These are phyloP conservation scores for Dendrobium chrysotoxum DNA, from an alignment of 106 monocot genomes.

Conservation along the genomic window DNA sequence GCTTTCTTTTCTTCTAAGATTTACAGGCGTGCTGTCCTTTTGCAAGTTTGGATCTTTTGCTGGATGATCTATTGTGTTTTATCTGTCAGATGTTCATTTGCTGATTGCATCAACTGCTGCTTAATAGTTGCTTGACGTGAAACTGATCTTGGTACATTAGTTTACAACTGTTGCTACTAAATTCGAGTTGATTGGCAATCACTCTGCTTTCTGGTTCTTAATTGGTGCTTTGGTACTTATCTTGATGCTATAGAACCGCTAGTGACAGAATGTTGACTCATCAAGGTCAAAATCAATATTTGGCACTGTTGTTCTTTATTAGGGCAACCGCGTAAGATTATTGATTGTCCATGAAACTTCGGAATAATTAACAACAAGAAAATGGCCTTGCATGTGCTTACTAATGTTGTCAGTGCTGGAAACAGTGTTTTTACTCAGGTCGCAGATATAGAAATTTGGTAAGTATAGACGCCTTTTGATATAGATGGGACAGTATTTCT, in stretches of 20 bases:
- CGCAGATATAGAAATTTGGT: neutral
- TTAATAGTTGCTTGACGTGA: neutral
- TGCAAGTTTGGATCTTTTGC: slow-evolving; percentile 1
- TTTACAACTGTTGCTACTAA: neutral
- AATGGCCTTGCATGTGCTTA: neutral
- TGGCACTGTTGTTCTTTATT: neutral
- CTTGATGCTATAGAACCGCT: neutral
- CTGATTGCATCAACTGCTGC: slow-evolving; percentile 8
- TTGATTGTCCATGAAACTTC: neutral
- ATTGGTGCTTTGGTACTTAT: neutral
- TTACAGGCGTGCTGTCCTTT: neutral
- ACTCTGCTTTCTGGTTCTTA: neutral
- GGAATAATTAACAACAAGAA: neutral
- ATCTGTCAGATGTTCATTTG: neutral
- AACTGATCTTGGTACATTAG: neutral
- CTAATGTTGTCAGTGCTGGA: too few species aligned
- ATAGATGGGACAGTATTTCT: neutral
- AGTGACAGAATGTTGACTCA: neutral
- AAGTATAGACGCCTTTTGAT: neutral
- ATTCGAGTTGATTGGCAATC: neutral
- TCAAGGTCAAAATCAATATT: neutral
- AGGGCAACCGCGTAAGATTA: neutral
- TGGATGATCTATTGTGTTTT: neutral
- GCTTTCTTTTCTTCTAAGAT: neutral
- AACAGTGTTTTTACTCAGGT: neutral